A percentile compares a stretch with the other conserved stretches of the same genome.
Conservation (phyloP, 495 filamentous ascomycete genomes). For the Emericellopsis terricola region DNA sequence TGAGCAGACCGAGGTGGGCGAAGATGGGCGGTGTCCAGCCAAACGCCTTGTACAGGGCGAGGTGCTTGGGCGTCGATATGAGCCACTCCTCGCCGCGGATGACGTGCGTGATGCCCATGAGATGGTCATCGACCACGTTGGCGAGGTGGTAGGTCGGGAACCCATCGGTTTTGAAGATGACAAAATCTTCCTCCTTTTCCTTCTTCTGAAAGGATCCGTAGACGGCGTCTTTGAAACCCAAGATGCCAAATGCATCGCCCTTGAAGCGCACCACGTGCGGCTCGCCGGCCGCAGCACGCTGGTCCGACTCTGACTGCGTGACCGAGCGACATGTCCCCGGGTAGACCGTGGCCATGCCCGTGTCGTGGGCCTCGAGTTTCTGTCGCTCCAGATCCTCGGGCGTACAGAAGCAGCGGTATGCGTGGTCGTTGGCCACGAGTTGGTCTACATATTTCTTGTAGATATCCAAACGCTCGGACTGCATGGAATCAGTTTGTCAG, state of each 20-base stretch:
- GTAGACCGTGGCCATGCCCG: slow-evolving; percentile 49
- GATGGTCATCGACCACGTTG: slow-evolving; percentile 89
- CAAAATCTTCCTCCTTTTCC: slow-evolving; percentile 31
- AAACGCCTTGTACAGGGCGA: slow-evolving; percentile 75
- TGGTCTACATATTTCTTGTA: slow-evolving; percentile 54
- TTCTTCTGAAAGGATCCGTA: slow-evolving; percentile 42
- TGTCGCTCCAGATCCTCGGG: slow-evolving; percentile 46
- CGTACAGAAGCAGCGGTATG: slow-evolving; percentile 88
- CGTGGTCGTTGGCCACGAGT: slow-evolving; percentile 52
- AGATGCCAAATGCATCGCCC: slow-evolving; percentile 31
- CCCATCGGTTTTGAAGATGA: slow-evolving; percentile 79
- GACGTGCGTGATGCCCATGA: slow-evolving; percentile 91
- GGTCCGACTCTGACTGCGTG: slow-evolving; percentile 45
- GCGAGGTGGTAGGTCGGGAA: slow-evolving; percentile 92
- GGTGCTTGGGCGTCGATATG: slow-evolving; percentile 76
- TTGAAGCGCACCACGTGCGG: slow-evolving; percentile 63
- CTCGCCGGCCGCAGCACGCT: slow-evolving; percentile 47
- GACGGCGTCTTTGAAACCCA: slow-evolving; percentile 50
- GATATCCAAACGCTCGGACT: slow-evolving; percentile 67
- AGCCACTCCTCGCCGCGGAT: slow-evolving; percentile 92
- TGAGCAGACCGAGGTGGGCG: slow-evolving; percentile 76
- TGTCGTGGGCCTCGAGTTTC: slow-evolving; percentile 36
- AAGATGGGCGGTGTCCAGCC: slow-evolving; percentile 71
- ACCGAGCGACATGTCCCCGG: slow-evolving; percentile 59
- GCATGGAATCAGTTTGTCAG: slow-evolving; percentile 1